A percentile compares a stretch with the other conserved stretches of the same genome.
Evolutionary conservation across 371 early-diverging fungal species (phyloP).

Genomic region (Mortierella sp.): DNA sequence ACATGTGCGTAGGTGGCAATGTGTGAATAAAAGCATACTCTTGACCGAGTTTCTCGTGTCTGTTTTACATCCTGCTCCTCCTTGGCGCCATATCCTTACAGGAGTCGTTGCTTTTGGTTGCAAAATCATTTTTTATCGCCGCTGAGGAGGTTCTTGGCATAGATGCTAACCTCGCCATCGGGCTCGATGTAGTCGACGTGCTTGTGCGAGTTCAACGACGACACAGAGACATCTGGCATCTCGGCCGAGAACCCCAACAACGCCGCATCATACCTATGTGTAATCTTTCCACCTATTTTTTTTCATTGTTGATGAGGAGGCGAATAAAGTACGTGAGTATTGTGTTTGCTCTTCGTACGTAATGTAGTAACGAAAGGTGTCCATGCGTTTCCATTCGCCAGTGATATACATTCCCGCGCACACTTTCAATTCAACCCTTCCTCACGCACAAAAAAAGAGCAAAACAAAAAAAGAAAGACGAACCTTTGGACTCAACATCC

Average conservation of each 20-base stretch:
- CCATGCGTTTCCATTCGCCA: too few relatives aligned
- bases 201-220: constrained; percentile 51
- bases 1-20: too few relatives aligned
- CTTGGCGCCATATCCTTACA: neutral
- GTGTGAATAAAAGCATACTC: too few relatives aligned
- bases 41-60: too few relatives aligned
- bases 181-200: constrained; percentile 62
- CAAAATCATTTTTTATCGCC: neutral
- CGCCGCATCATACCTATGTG: constrained; percentile 42
- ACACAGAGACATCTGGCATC: constrained; percentile 60
- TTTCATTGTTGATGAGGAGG: neutral
- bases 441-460: neutral
- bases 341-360: too few relatives aligned
- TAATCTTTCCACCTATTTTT: constrained; percentile 48
- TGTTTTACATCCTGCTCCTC: neutral
- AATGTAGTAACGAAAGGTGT: too few relatives aligned
- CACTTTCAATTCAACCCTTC: too few relatives aligned
- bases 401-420: neutral
- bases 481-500: constrained; percentile 60
- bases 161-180: constrained; percentile 69
- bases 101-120: neutral
- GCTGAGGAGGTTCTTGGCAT: constrained; percentile 53
- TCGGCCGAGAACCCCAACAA: constrained; percentile 61
- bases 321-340: neutral
- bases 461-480: neutral